A percentile compares a stretch with the other conserved stretches of the same genome.
phyloP scores from a whole-genome alignment of 106 monocot genomes.

The Acanthochlamys bracteata region DNA sequence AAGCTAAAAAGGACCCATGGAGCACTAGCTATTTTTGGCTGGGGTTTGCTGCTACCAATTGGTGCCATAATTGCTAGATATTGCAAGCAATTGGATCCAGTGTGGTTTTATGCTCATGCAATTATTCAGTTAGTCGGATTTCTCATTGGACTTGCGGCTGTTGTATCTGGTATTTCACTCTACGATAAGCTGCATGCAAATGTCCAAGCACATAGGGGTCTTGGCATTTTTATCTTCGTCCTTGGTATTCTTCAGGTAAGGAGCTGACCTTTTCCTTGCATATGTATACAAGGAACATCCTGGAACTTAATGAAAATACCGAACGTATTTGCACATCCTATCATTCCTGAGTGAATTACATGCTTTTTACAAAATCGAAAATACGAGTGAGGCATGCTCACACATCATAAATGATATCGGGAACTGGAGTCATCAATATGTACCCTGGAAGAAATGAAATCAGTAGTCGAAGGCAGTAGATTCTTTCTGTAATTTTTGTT shows the following conservation, averaged over 20 bases:
- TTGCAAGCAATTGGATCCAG: constrained; percentile 57
- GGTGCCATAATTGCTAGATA: constrained; percentile 78
- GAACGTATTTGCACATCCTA: background rate
- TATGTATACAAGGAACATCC: background rate
- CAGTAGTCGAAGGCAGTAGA: too few species aligned
- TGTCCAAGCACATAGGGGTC: constrained; percentile 55
- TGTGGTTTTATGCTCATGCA: constrained; percentile 74
- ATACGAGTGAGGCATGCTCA: too few species aligned
- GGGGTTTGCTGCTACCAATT: constrained; percentile 83
- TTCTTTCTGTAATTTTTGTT: too few species aligned
- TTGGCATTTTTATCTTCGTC: constrained; percentile 76
- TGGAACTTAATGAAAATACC: background rate
- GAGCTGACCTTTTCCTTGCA: background rate
- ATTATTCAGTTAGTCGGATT: constrained; percentile 67
- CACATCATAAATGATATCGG: too few species aligned
- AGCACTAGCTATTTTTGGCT: constrained; percentile 61
- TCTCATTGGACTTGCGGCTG: constrained; percentile 54
- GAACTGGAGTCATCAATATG: too few species aligned
- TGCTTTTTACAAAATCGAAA: too few species aligned
- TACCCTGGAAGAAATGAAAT: too few species aligned
- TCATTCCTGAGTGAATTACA: background rate
- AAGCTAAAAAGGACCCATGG: constrained; percentile 76
- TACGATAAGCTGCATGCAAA: constrained; percentile 62
- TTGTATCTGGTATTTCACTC: constrained; percentile 64
- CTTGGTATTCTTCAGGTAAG: constrained; percentile 82